Base-by-base conservation (phyloP, 768 basidiomycete species). In the Tricholoma furcatifolium region DNA sequence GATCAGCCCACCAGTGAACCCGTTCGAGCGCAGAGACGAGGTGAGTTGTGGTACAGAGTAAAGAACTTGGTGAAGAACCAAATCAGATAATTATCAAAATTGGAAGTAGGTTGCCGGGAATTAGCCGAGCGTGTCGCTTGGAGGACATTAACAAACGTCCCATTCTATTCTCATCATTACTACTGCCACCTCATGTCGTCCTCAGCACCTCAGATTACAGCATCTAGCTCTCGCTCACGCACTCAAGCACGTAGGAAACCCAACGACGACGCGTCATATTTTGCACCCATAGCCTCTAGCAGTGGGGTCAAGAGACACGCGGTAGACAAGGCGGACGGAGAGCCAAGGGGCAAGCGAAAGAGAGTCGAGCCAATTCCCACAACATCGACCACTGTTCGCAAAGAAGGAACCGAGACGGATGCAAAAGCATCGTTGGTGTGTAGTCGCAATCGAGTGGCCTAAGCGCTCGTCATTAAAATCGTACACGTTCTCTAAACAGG, bases 341-440 rank as follows among this genome's bases (percentile, higher is more conserved):
- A 91, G 59, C 82, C 85, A 14, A 75, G 88, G 44, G 74, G 77
- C 48, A 91, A 92, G 69, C 72, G 89, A 60, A 91, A 89, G 70
- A 79, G 86, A 58, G 74, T 80, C 34, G 88, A 88, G 32, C 65
- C 73, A 24, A 56, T 61, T 8, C 52, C 66, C 12, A 62, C 60
- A 11, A 49, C 57, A 24, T 56, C 59, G 39, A 53, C 66, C 40
- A 62, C 36, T 56, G 59, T 60, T 42, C 70, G 68, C 55, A 71
- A 69, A 48, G 68, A 72, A 50, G 70, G 62, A 51, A 61, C 63
- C 27, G 74, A 72, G 31, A 62, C 66, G 14, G 83, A 83, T 31
- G 47, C 63, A 20, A 71, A 67, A 51, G 61, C 65, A 30, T 78
- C 77, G 15, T 59, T 78, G 59, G 78, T 80, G 60, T 54, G 78